Conservation (phyloP, 2,329 filamentous ascomycete genomes). For the Sporothrix euskadiensis region DNA sequence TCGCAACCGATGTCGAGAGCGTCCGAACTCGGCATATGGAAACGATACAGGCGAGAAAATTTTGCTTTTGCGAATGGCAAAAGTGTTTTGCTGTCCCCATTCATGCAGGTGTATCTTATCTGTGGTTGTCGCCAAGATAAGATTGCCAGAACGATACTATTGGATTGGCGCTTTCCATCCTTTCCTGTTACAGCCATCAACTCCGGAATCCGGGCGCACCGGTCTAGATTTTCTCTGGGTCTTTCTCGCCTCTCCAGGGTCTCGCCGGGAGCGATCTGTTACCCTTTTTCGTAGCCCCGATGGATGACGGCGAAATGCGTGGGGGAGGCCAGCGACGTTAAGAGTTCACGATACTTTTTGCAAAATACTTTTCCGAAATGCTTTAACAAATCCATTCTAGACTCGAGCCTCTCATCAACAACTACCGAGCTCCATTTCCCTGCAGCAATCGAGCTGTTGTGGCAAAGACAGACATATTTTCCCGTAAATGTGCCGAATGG, state of each 20-base stretch:
- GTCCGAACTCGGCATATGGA: neutral
- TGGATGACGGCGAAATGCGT: neutral
- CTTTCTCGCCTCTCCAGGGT: neutral
- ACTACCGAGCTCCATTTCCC: neutral
- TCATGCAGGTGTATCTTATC: neutral
- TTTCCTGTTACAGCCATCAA: neutral
- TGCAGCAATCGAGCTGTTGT: neutral
- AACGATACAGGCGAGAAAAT: neutral
- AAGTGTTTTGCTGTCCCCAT: neutral
- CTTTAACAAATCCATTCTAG: neutral
- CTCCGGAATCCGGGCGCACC: neutral
- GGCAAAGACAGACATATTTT: neutral
- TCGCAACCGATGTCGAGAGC: neutral
- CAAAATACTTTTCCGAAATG: neutral
- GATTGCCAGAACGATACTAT: neutral
- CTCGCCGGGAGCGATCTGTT: neutral
- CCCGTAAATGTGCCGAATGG: neutral
- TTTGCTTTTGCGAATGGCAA: neutral
- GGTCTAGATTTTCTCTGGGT: neutral
- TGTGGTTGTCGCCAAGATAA: neutral
- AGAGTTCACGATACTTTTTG: neutral
- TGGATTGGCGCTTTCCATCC: neutral
- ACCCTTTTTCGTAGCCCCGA: neutral
- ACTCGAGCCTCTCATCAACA: neutral
- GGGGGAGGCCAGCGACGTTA: neutral